Evolutionary conservation across 2,329 filamentous ascomycete species (phyloP).

Genomic region (Lasiodiplodia sp.): DNA sequence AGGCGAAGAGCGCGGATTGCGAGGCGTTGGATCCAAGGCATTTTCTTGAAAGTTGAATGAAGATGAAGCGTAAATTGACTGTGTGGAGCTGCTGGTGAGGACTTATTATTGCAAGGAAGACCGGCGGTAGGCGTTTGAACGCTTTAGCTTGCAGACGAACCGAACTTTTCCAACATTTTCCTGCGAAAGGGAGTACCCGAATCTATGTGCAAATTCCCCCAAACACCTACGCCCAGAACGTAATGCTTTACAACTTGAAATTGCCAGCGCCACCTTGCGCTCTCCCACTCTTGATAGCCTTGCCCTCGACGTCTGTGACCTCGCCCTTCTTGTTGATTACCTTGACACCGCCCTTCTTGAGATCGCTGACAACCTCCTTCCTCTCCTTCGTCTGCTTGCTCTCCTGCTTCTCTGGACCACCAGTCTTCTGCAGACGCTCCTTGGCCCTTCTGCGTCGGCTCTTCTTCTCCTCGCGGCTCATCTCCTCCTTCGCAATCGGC

Average conservation of each 20-base stretch:
- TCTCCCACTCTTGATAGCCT: conserved; percentile 62
- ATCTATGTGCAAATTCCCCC: neutral
- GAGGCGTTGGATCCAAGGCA: conserved; percentile 9
- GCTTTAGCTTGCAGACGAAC: neutral
- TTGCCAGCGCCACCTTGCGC: conserved; percentile 40
- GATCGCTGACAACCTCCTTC: conserved; percentile 67
- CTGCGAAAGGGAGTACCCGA: neutral
- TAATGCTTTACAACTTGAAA: conserved; percentile 40
- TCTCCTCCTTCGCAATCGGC: conserved; percentile 81
- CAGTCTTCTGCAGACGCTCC: conserved; percentile 78
- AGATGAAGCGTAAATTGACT: neutral
- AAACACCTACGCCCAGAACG: neutral
- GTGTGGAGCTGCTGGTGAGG: neutral
- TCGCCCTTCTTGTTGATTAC: conserved; percentile 91
- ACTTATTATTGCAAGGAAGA: neutral
- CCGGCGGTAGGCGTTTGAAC: neutral
- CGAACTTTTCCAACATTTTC: neutral
- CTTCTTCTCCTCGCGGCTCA: conserved; percentile 85
- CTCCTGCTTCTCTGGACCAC: conserved; percentile 52
- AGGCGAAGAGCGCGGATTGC: conserved; percentile 23
- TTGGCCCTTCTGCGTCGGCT: conserved; percentile 81
- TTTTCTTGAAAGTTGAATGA: conserved; percentile 3
- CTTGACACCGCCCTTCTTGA: conserved; percentile 88
- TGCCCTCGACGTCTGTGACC: conserved; percentile 82
- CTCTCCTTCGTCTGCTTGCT: conserved; percentile 67